These are phyloP conservation scores for Ophiostoma tasmaniense DNA, from an alignment of 2,329 filamentous ascomycete species.

Conservation along the genomic window DNA sequence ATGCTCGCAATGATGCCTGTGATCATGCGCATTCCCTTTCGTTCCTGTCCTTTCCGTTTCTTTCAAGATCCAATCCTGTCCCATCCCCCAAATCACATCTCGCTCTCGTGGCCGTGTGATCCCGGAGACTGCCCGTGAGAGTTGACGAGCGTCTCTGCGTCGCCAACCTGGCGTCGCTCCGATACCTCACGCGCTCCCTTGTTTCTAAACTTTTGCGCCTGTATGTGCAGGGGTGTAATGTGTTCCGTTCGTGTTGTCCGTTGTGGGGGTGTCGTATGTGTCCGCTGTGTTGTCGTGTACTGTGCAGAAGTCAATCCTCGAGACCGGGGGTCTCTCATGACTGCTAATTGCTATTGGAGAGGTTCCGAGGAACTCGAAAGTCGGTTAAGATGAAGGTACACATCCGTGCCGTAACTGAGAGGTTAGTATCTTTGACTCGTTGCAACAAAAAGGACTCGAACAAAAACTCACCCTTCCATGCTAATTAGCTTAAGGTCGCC, in stretches of 20 bases:
- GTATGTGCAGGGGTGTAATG: conserved; percentile 40
- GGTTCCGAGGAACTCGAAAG: conserved; percentile 93
- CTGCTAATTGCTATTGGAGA: conserved; percentile 86
- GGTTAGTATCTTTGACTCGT: conserved; percentile 2
- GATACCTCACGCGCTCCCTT: conserved; percentile 55
- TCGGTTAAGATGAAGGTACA: conserved; percentile 95
- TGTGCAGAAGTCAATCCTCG: conserved; percentile 53
- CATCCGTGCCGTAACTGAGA: conserved; percentile 86
- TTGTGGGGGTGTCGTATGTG: not conserved
- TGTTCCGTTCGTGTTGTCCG: conserved; percentile 5
- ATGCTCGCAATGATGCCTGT: not conserved
- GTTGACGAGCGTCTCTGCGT: conserved; percentile 70
- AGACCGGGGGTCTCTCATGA: conserved; percentile 67
- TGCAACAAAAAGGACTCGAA: too few species aligned
- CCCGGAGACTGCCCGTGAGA: conserved; percentile 28
- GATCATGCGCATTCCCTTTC: not conserved
- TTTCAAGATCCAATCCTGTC: not conserved
- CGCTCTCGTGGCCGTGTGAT: conserved; percentile 27
- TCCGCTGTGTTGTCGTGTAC: not conserved
- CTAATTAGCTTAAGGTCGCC: conserved; percentile 96
- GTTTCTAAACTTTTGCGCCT: conserved; percentile 57
- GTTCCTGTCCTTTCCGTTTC: not conserved
- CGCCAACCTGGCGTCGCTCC: conserved; percentile 82
- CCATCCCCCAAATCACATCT: conserved; percentile 27
- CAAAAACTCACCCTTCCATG: conserved; percentile 80